Base-by-base conservation (phyloP, 2,329 filamentous ascomycete species). In the Ceratocystis alfenasii region DNA sequence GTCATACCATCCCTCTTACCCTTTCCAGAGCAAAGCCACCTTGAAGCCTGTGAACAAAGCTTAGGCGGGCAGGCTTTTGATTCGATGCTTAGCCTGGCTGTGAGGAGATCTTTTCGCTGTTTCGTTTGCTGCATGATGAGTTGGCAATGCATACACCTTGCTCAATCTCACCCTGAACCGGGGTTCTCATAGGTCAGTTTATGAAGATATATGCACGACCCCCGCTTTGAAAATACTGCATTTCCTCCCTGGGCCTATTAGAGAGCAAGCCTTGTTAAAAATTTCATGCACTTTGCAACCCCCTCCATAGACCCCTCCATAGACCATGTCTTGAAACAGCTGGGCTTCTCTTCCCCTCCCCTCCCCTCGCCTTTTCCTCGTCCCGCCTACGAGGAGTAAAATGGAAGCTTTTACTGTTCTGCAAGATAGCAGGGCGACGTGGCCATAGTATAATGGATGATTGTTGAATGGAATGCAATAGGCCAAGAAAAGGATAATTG, bases 121-220 rank as follows among this genome's bases (percentile, higher is more conserved):
- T 67, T 65, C 66, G 57, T 41, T 22, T 44, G 59, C 63, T 68
- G 67, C 67, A 68, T 64, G 67, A 41, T 68, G 67, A 64, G 67
- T 66, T 68, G 67, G 67, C 67, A 68, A 17, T 68, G 67, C 67
- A 68, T 68, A 60, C 41, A 22, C 53, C 50, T 63, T 50, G 65
- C 66, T 67, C 66, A 57, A 67, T 67, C 66, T 63, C 65, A 55
- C 50, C 63, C 22, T 59, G 25, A 55, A 66, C 66, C 64, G 41
- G 66, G 66, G 66, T 65, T 67, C 44, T 60, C 20, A 67, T 67
- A 67, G 66, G 66, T 63, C 48, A 45, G 61, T 41, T 63, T 57
- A 20, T 33, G 22, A 46, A 22, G 33, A 17, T 62, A 55, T 25
- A 60, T 65, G 66, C 63, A 61, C 22, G 48, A 65, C 63, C 66